A percentile compares a stretch with the other conserved stretches of the same genome.
Evolutionary conservation across 2,329 filamentous ascomycete species (phyloP).

Genomic region (Rhinocladiella similis): DNA sequence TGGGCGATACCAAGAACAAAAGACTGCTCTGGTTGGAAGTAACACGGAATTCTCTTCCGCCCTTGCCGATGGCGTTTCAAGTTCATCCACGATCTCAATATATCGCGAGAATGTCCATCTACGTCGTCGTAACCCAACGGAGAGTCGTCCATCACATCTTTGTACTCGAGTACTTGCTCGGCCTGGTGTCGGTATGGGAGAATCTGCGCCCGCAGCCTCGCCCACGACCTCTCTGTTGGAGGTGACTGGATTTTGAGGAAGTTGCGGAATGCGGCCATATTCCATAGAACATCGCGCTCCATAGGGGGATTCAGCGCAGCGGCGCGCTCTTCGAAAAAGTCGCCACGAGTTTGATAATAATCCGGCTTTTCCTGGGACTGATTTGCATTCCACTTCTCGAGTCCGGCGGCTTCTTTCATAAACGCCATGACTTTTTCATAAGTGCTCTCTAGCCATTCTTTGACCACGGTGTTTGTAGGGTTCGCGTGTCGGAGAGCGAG

Average conservation of each 20-base stretch:
- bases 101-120: too few species aligned
- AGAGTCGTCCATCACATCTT: conserved; percentile 7
- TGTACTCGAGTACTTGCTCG: conserved; percentile 25
- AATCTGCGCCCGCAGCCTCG: conserved; percentile 31
- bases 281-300: conserved; percentile 34
- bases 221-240: conserved; percentile 33
- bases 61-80: conserved; percentile 16
- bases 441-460: conserved; percentile 12
- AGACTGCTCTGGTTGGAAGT: conserved; percentile 27
- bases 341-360: conserved; percentile 6
- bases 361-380: not conserved
- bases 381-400: conserved; percentile 19
- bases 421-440: conserved; percentile 15
- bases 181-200: conserved; percentile 28
- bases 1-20: conserved; percentile 28
- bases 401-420: conserved; percentile 10
- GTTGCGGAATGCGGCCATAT: conserved; percentile 41
- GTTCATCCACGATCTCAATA: too few species aligned
- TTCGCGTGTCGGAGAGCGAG: not conserved
- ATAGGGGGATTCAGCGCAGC: conserved; percentile 39
- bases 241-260: conserved; percentile 37
- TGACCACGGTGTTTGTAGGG: not conserved
- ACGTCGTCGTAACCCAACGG: too few species aligned
- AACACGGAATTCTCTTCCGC: not conserved
- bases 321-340: conserved; percentile 39